Evolutionary conservation across 164 flowering plant genomes (phyloP), one percentile per base, ranked within the genome.

Genomic region (Chloranthus sessilifolius): DNA sequence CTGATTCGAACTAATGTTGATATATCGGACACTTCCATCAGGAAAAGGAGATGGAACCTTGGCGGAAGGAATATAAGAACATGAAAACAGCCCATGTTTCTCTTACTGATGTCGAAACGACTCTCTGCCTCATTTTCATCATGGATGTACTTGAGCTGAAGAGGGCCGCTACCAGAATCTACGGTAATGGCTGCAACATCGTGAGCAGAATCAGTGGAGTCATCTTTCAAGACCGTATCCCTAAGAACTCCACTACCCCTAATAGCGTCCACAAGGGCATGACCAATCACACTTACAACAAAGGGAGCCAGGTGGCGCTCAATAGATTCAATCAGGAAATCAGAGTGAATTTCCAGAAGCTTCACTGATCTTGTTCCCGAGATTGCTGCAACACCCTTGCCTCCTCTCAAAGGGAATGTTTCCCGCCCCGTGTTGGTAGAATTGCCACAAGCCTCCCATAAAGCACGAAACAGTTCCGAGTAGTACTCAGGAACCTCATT

Each of bases 11-110:
- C 95, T 22, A 88, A 70, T 46, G 99, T 92, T 31, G 95, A 81
- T 54, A 63, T 12, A 45, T 82, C 83, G 26, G 66, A 44, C 5
- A 88, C 85, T 69, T 92, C 99, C 85, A 92, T 78, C 56, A 73
- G 86, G 47, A 92, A 80, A 40, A 92, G 95, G 8, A 88, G 95
- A 75, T 92, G 97, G 58, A 69, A 92, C 54, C 89, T 79, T 17
- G 99, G 95, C 5, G 97, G 95, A 53, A 92, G 92, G 68, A 88
- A 88, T 64, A 88, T 84, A 68, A 92, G 65, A 59, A 88, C 56
- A 20, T 52, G 72, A 50, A 88, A 61, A 50, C 61, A 68, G 24
- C 97, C 99, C 74, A 86, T 64, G 56, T 68, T 75, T 67, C 79
- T 79, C 55, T 65, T 76, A 48, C 54, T 44, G 16, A 58, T 45